A percentile compares a stretch with the other conserved stretches of the same genome.
phyloP scores from a whole-genome alignment of 768 basidiomycete genomes.

The Russula lepida region DNA sequence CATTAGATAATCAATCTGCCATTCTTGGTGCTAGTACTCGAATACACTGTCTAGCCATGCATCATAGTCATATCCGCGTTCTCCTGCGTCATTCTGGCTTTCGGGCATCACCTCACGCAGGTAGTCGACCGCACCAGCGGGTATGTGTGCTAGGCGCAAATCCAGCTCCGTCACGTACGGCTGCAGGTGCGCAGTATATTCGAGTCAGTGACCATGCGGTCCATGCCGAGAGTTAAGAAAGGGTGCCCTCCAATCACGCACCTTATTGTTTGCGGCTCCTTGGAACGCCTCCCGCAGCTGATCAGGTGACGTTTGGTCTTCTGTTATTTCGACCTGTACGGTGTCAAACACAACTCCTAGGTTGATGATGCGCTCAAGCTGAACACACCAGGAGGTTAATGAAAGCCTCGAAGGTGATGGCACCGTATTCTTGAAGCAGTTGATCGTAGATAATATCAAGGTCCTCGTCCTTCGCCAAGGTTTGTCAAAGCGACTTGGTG shows the following conservation, averaged over 20 bases:
- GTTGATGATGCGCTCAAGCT: background rate
- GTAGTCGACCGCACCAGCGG: slow-evolving; percentile 68
- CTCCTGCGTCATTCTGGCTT: slow-evolving; percentile 42
- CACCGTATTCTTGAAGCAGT: slow-evolving; percentile 72
- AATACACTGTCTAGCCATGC: slow-evolving; percentile 77
- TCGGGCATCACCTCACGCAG: slow-evolving; percentile 75
- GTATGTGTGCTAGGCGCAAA: slow-evolving; percentile 74
- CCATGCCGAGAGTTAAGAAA: too few relatives aligned
- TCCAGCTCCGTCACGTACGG: slow-evolving; percentile 92
- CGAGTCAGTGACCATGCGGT: background rate
- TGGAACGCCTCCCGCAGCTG: slow-evolving; percentile 92
- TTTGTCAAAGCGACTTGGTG: background rate
- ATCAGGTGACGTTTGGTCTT: slow-evolving; percentile 89
- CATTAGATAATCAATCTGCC: slow-evolving; percentile 10
- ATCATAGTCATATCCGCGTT: slow-evolving; percentile 74
- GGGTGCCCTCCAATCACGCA: slow-evolving; percentile 25
- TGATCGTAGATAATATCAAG: slow-evolving; percentile 78
- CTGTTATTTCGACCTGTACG: slow-evolving; percentile 81
- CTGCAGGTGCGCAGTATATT: slow-evolving; percentile 33
- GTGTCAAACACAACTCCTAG: background rate
- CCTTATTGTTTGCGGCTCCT: slow-evolving; percentile 86
- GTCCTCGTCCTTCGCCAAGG: slow-evolving; percentile 61
- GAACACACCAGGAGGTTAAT: slow-evolving; percentile 76
- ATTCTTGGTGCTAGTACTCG: slow-evolving; percentile 29
- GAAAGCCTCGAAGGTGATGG: slow-evolving; percentile 88